A percentile compares a stretch with the other conserved stretches of the same genome.
Conservation (phyloP, 371 early-diverging fungal species). For the Lichtheimia ramosa region DNA sequence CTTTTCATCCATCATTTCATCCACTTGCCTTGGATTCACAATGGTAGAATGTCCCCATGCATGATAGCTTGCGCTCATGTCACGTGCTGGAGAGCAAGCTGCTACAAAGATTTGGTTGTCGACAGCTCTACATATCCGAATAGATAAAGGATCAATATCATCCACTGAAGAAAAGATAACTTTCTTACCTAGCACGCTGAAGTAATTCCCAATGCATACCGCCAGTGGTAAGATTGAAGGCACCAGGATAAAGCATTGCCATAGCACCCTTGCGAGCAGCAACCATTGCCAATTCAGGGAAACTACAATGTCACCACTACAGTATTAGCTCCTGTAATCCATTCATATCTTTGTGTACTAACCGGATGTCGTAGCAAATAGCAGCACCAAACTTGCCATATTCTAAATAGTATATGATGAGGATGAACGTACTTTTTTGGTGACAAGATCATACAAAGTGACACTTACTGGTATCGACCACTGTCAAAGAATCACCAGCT, state of each 20-base stretch:
- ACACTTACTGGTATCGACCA: conserved; percentile 71
- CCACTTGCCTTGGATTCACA: conserved; percentile 75
- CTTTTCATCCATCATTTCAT: conserved; percentile 9
- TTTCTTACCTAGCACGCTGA: conserved; percentile 79
- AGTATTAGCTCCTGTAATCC: background rate
- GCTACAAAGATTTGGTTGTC: conserved; percentile 86
- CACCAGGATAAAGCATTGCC: conserved; percentile 96
- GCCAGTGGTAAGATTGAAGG: conserved; percentile 94
- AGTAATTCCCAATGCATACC: conserved; percentile 95
- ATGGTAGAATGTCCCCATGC: conserved; percentile 96
- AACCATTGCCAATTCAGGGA: conserved; percentile 94
- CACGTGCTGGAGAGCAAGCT: conserved; percentile 93
- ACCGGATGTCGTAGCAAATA: conserved; percentile 94
- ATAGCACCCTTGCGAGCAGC: conserved; percentile 88
- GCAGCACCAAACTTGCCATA: conserved; percentile 90
- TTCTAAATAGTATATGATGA: conserved; percentile 25
- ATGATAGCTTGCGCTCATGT: conserved; percentile 71
- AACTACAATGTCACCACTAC: conserved; percentile 30
- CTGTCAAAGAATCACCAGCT: conserved; percentile 74
- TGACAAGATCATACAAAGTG: conserved; percentile 7
- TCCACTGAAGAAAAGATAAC: background rate
- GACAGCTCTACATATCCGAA: conserved; percentile 41
- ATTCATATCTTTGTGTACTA: background rate
- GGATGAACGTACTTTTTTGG: background rate
- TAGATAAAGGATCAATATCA: background rate